Conservation (phyloP, 1,284 basidiomycete species). For the Sanghuangporus baumii region DNA sequence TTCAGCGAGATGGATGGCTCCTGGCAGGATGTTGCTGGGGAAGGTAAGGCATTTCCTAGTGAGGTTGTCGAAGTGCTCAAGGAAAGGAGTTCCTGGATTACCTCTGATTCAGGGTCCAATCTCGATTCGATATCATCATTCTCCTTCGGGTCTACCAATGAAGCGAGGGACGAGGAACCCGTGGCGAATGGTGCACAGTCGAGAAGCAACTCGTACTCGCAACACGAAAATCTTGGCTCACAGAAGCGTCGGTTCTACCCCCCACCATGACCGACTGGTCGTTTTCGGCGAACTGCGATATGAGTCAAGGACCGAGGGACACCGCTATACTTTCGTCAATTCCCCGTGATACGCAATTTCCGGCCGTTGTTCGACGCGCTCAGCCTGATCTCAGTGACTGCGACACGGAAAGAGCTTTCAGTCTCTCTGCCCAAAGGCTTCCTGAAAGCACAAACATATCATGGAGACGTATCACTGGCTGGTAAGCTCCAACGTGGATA, state of each 20-base stretch:
- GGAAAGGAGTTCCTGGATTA: slow-evolving; percentile 71
- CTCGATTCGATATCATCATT: slow-evolving; percentile 57
- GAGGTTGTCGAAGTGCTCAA: slow-evolving; percentile 64
- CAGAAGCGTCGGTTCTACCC: slow-evolving; percentile 53
- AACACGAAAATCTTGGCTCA: slow-evolving; percentile 63
- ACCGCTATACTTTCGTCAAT: slow-evolving; percentile 31
- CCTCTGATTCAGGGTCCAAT: slow-evolving; percentile 49
- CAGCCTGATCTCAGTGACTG: slow-evolving; percentile 31
- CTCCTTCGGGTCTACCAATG: slow-evolving; percentile 54
- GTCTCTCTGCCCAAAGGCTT: slow-evolving; percentile 34
- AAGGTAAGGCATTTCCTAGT: slow-evolving; percentile 53
- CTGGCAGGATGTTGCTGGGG: slow-evolving; percentile 46
- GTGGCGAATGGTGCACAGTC: slow-evolving; percentile 22
- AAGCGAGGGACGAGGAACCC: slow-evolving; percentile 20
- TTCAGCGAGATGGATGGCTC: slow-evolving; percentile 44
- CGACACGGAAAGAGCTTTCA: slow-evolving; percentile 44
- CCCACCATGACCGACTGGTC: slow-evolving; percentile 59
- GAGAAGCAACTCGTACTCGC: slow-evolving; percentile 22
- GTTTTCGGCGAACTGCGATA: slow-evolving; percentile 42
- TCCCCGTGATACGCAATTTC: slow-evolving; percentile 51
- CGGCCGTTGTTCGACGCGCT: slow-evolving; percentile 58
- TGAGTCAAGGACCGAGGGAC: not conserved
- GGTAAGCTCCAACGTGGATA: slow-evolving; percentile 59
- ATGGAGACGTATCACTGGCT: slow-evolving; percentile 17
- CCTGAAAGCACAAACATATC: not conserved